phyloP scores from a whole-genome alignment of 257 asterid species.

The Linderniella brevidens region DNA sequence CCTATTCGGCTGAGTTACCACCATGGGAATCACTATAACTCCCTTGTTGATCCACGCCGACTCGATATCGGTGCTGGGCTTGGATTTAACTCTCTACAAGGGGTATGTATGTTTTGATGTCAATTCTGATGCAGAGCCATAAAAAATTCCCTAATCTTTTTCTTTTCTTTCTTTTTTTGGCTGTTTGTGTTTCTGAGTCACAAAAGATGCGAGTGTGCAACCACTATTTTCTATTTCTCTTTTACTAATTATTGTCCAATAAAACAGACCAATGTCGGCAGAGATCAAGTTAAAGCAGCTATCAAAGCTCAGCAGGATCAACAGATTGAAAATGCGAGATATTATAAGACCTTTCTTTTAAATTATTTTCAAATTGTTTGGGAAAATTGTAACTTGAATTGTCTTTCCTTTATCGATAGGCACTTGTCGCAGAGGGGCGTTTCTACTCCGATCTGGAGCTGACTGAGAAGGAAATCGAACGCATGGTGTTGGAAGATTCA shows the following conservation, averaged over 20 bases:
- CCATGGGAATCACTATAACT: conserved; percentile 93
- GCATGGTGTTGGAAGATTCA: conserved; percentile 96
- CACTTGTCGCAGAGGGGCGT: conserved; percentile 95
- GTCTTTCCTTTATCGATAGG: conserved; percentile 24
- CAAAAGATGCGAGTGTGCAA: too few species aligned
- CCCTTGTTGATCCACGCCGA: conserved; percentile 90
- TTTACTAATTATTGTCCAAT: too few species aligned
- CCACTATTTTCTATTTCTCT: too few species aligned
- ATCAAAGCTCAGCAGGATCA: conserved; percentile 98
- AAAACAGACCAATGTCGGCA: conserved; percentile 45
- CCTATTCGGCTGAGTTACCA: conserved; percentile 89
- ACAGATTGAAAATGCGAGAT: conserved; percentile 73
- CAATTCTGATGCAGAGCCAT: background rate
- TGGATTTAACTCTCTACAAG: conserved; percentile 79
- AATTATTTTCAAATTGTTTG: background rate
- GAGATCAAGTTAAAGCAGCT: conserved; percentile 94
- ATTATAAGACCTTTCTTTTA: background rate
- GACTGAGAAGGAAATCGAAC: conserved; percentile 92
- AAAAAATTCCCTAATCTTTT: background rate
- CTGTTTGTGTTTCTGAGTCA: background rate
- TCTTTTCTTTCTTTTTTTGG: background rate
- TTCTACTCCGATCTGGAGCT: conserved; percentile 95
- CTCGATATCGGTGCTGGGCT: conserved; percentile 80
- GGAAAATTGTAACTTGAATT: background rate
- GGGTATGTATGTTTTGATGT: conserved; percentile 35